A percentile compares a stretch with the other conserved stretches of the same genome.
phyloP scores from a whole-genome alignment of 2,329 filamentous ascomycete genomes.

The Polychaeton citri region DNA sequence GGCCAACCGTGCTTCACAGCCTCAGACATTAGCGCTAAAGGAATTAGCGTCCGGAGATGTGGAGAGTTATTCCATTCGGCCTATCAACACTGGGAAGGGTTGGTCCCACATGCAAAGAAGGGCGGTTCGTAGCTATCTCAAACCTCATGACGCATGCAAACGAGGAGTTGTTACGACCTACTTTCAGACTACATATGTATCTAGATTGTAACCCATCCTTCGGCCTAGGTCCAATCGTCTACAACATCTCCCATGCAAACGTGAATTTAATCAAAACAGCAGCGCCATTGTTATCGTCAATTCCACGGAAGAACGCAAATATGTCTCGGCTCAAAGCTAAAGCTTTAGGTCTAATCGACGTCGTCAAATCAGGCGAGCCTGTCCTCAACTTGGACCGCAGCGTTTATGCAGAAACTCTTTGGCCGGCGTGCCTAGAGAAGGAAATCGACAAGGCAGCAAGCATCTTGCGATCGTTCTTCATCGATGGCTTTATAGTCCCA shows the following conservation, averaged over 20 bases:
- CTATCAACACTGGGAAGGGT: neutral
- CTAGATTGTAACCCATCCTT: neutral
- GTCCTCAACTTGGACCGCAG: neutral
- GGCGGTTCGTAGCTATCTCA: neutral
- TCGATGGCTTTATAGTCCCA: neutral
- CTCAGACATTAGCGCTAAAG: too few species aligned
- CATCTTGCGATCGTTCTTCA: neutral
- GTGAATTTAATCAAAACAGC: neutral
- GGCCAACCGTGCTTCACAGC: neutral
- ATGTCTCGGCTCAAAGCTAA: neutral
- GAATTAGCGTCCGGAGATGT: too few species aligned
- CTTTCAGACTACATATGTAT: neutral
- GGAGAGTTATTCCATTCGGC: neutral
- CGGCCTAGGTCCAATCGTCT: neutral
- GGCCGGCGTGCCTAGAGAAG: neutral
- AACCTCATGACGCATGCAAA: neutral
- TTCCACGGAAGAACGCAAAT: neutral
- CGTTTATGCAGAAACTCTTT: neutral
- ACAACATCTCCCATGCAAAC: neutral
- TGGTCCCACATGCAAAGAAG: neutral
- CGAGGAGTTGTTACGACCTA: neutral
- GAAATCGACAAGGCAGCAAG: neutral
- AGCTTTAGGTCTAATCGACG: neutral
- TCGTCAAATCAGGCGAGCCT: neutral
- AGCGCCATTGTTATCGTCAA: neutral